These are phyloP conservation scores for Jasminum sambac DNA, from an alignment of 257 asterid species.

Conservation along the genomic window DNA sequence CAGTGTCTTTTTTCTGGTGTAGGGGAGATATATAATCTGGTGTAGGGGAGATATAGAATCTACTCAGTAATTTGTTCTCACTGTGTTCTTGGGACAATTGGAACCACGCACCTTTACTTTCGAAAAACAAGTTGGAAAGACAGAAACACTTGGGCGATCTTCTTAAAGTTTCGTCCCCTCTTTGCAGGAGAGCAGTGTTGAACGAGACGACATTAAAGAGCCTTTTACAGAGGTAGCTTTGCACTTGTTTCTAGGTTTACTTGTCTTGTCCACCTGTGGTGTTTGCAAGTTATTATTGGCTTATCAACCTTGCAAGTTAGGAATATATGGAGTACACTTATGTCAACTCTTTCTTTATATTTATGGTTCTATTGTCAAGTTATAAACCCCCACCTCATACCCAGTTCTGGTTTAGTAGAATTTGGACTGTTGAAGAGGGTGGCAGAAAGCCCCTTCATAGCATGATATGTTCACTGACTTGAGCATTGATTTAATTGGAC, in stretches of 20 bases:
- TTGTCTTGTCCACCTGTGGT: slow-evolving; percentile 9
- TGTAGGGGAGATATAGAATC: neutral
- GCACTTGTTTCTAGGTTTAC: slow-evolving; percentile 8
- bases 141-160: neutral
- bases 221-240: slow-evolving; percentile 91
- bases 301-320: neutral
- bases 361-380: slow-evolving; percentile 10
- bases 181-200: slow-evolving; percentile 93
- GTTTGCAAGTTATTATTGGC: neutral
- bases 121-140: slow-evolving; percentile 14
- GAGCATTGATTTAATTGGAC: slow-evolving; percentile 15
- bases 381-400: neutral
- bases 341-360: slow-evolving; percentile 2
- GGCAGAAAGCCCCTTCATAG: slow-evolving; percentile 1
- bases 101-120: neutral
- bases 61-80: neutral
- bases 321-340: slow-evolving; percentile 5
- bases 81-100: neutral
- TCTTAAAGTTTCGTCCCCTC: neutral
- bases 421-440: neutral
- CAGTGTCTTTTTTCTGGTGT: neutral
- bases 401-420: neutral
- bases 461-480: slow-evolving; percentile 11
- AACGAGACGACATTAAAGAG: slow-evolving; percentile 87
- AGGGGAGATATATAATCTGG: neutral